phyloP scores from a whole-genome alignment of 2,329 filamentous ascomycete species.

The Penicillium sp. region DNA sequence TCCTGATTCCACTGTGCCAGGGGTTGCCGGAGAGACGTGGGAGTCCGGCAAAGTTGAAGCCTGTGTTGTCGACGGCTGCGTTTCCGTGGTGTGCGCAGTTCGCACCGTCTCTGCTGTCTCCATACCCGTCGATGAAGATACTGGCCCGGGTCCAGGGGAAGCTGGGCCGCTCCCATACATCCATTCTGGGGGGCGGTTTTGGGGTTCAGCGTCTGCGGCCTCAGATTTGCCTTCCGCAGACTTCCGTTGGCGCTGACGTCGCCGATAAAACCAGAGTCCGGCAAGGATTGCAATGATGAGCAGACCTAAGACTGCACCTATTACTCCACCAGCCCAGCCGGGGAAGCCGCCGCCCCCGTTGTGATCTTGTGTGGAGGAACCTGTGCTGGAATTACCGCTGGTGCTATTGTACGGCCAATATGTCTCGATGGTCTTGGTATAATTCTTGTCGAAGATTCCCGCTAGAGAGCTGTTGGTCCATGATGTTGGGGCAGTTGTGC shows the following conservation, averaged over 20 bases:
- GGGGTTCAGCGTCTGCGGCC: background rate
- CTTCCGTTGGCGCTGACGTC: slow-evolving; percentile 9
- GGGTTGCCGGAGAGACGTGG: background rate
- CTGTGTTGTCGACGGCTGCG: background rate
- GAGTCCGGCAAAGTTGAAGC: slow-evolving; percentile 3
- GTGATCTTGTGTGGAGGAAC: slow-evolving; percentile 11
- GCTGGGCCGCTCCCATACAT: slow-evolving; percentile 1
- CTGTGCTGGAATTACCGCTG: slow-evolving; percentile 9
- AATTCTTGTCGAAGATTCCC: slow-evolving; percentile 56
- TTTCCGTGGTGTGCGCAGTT: background rate
- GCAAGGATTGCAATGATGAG: slow-evolving; percentile 15
- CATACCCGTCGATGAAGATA: background rate
- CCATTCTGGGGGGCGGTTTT: background rate
- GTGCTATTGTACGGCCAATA: slow-evolving; percentile 60
- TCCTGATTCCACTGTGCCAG: slow-evolving; percentile 6
- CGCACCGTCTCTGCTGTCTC: background rate
- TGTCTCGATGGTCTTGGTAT: slow-evolving; percentile 55
- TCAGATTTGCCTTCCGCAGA: background rate
- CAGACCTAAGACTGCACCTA: slow-evolving; percentile 27
- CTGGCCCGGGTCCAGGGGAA: background rate
- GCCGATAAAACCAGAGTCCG: slow-evolving; percentile 21
- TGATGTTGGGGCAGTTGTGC: slow-evolving; percentile 20
- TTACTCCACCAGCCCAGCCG: slow-evolving; percentile 59
- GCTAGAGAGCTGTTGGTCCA: slow-evolving; percentile 55
- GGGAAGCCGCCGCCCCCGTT: slow-evolving; percentile 44